Evolutionary conservation across 164 flowering plant genomes (phyloP), one percentile per base, ranked within the genome.

Genomic region (Vitis labrusca): DNA sequence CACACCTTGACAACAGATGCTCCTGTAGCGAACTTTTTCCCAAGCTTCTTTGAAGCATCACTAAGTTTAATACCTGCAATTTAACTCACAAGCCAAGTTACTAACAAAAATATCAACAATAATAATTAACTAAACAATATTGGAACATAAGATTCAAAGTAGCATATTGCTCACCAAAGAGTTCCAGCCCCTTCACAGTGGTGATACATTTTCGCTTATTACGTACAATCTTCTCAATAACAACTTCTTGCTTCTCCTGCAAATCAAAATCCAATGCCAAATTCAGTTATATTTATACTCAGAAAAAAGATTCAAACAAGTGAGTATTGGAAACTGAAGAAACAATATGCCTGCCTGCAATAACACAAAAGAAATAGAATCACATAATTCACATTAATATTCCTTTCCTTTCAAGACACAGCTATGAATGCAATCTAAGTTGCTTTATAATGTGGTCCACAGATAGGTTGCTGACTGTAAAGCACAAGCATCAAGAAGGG

Each of bases 1-100:
- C 59, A 32, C 50, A 94, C 99, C 98, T 95, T 95, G 52, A 93
- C 98, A 70, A 95, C 98, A 70, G 99, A 95, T 64, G 99, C 99
- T 56, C 99, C 99, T 12, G 99, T 90, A n/a, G 99, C 99, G 84
- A 95, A 95, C 84, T 93, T 95, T 61, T 93, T 95, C 59, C 99
- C 99, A 71, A 95, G 92, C 78, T 93, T 95, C 85, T 95, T 95
- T 67, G 99, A 93, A 60, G 98, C 99, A 72, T 95, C 99, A 81
- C 87, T 88, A n/a, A 95, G 91, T 76, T 94, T 94, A 70, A 92
- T 80, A 71, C 99, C 99, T 92, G 83, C 75, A 78, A 78, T 30
- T 44, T 61, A 10, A 56, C 60, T 60, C 9, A 56, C 47, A 54
- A 32, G 27, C 62, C 47, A 48, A 12, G 44, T 48, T 54, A 29